Evolutionary conservation across 2,329 filamentous ascomycete genomes (phyloP), one percentile per base, ranked within the genome.

Genomic region (Akanthomyces muscarius): DNA sequence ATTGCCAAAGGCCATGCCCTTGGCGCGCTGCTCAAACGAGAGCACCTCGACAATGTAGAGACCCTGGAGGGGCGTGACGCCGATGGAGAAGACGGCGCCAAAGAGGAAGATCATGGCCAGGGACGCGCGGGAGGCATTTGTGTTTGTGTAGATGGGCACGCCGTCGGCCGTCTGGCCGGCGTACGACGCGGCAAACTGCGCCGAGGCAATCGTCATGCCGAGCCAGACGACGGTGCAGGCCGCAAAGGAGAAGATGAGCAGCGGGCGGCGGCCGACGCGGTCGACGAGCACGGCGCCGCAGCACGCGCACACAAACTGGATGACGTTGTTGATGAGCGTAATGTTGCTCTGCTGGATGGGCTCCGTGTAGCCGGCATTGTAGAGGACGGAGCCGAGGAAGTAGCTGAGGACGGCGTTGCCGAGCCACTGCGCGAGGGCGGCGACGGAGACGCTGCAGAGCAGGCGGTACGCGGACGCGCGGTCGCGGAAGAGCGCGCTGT

Each of bases 21-120:
- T 84, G 58, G 81, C 82, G 59, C 82, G 77, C 68, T 81, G 82
- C 69, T 84, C 81, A 66, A 81, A 83, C 18, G 76, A 79, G 13
- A 84, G 74, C 16, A 81, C 79, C 68, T 85, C 82, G 55, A 83
- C 81, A 0, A 81, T 80, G 68, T 83, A 84, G 16, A 85, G 71
- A 1, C 72, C 72, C 62, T 74, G 73, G 8, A 75, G 68, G 0
- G 74, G 73, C 23, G 73, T 75, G 68, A 70, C 70, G 0, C 72
- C 73, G 48, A 84, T 69, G 0, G 79, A 81, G 73, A 80, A 86
- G 36, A 81, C 75, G 65, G 80, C 77, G 6, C 78, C 78, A 65
- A 82, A 83, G 52, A 83, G 70, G 71, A 82, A 83, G 58, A 83
- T 79, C 66, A 80, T 78, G 8, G 80, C 81, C 11, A 85, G 68